Evolutionary conservation across 75 land plant species (phyloP), one percentile per base, ranked within the genome.

Genomic region (Gnetum montanum): DNA sequence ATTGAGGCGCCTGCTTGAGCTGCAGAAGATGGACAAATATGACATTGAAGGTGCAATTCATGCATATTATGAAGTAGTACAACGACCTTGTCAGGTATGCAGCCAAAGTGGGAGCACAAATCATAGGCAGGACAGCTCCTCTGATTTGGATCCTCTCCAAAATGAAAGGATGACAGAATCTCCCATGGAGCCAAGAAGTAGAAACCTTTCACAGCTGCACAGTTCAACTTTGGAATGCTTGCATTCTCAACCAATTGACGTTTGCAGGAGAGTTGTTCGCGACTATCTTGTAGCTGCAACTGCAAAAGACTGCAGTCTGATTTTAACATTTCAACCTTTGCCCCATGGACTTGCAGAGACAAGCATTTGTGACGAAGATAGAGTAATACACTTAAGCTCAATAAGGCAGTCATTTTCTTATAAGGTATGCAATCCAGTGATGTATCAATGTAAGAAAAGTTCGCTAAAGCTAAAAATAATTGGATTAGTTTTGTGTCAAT

Each of bases 21-120:
- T 74, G 18, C 99, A 95, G 56, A 80, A 90, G 64, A 79, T 83
- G 51, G 99, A 95, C 68, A 19, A 6, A 8, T 45, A 72, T 52
- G 99, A 95, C 60, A 90, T 95, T 30, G 99, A 95, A 69, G 99
- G 99, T 27, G 88, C 85, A 26, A 90, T 95, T 53, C 85, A 86
- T 70, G 79, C 82, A 2, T 95, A 86, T 64, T 63, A 78, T 34
- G 64, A 85, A 34, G 44, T 84, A 18, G 30, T 80, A 34, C 72
- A 68, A 63, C 59, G 72, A 54, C 80, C 88, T 30, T 84, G 88
- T 33, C 10, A 23, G 27, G 63, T 73, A 3, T 84, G 88, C 58
- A 61, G 62, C 41, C 16, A 41, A 6, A 37, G 34, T 57, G 28
- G 23, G 2, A 8, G 43, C 40, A 30, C 54, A 63, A 8, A 34